Percentiles rank a stretch among this genome's conserved stretches.
These are phyloP conservation scores for Psidium friedrichsthalianum DNA, from an alignment of 345 rosid species.

Conservation along the genomic window DNA sequence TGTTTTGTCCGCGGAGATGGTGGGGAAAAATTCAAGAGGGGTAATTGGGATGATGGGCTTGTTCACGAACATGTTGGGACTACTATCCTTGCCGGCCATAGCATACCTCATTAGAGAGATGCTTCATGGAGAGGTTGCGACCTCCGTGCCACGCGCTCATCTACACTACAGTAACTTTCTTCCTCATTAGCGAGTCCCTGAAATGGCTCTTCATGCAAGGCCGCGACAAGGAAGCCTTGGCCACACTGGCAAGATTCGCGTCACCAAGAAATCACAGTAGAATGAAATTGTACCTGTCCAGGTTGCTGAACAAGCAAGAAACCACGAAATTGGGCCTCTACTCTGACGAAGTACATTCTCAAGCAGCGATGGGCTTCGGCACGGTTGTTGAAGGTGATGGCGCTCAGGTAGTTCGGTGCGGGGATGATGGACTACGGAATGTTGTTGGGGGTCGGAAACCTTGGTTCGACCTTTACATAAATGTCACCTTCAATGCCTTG, in stretches of 20 bases:
- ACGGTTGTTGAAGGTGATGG: slow-evolving; percentile 13
- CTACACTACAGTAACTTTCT: slow-evolving; percentile 15
- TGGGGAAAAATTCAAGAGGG: slow-evolving; percentile 39
- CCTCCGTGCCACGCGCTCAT: slow-evolving; percentile 18
- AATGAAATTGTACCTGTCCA: not conserved
- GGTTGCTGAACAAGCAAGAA: not conserved
- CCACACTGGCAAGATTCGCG: slow-evolving; percentile 4
- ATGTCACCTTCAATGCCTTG: slow-evolving; percentile 29
- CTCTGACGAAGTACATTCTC: slow-evolving; percentile 5
- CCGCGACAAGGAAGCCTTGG: slow-evolving; percentile 19
- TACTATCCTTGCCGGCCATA: slow-evolving; percentile 32
- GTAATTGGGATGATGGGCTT: slow-evolving; percentile 32
- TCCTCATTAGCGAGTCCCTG: slow-evolving; percentile 35
- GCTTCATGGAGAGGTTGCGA: slow-evolving; percentile 40
- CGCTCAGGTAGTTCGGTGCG: slow-evolving; percentile 22
- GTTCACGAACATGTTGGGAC: slow-evolving; percentile 32
- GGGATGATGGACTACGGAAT: slow-evolving; percentile 37
- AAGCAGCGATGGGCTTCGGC: slow-evolving; percentile 5
- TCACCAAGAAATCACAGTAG: not conserved
- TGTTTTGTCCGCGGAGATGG: slow-evolving; percentile 29
- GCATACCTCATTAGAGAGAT: slow-evolving; percentile 15
- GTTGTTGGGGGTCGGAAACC: slow-evolving; percentile 25
- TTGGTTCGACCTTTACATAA: slow-evolving; percentile 24
- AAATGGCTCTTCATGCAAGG: slow-evolving; percentile 44
- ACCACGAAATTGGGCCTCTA: not conserved